Evolutionary conservation across 2,329 filamentous ascomycete genomes (phyloP).

Genomic region (Dothiorella sarmentorum): DNA sequence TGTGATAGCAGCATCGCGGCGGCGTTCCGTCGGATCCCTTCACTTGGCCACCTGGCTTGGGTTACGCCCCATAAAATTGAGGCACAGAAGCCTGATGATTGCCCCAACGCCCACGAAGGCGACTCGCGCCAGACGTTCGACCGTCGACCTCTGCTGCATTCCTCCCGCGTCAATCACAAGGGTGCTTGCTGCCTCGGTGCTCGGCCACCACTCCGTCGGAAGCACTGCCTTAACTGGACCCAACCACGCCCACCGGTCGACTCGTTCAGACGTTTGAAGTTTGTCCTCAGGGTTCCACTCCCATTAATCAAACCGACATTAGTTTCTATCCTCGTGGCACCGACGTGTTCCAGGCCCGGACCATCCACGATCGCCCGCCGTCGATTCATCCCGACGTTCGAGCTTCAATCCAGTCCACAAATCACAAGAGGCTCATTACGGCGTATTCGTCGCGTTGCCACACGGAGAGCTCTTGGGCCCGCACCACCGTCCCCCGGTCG

Average conservation of each 20-base stretch:
- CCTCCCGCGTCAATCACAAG: background rate
- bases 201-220: background rate
- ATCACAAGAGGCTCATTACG: background rate
- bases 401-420: background rate
- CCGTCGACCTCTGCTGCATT: background rate
- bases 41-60: background rate
- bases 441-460: too few relatives aligned
- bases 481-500: background rate
- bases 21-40: background rate
- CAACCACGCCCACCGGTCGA: background rate
- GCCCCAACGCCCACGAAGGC: background rate
- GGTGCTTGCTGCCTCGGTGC: background rate
- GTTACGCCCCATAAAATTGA: background rate
- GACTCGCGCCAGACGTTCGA: background rate
- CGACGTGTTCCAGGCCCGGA: too few relatives aligned
- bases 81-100: background rate
- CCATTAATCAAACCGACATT: background rate
- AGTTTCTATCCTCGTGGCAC: background rate
- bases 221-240: background rate
- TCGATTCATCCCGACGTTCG: too few relatives aligned
- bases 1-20: background rate
- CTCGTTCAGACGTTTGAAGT: background rate
- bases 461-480: background rate
- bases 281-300: background rate
- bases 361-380: too few relatives aligned